phyloP scores from a whole-genome alignment of 1,139 yeast species.

The Komagataea norvegica region DNA sequence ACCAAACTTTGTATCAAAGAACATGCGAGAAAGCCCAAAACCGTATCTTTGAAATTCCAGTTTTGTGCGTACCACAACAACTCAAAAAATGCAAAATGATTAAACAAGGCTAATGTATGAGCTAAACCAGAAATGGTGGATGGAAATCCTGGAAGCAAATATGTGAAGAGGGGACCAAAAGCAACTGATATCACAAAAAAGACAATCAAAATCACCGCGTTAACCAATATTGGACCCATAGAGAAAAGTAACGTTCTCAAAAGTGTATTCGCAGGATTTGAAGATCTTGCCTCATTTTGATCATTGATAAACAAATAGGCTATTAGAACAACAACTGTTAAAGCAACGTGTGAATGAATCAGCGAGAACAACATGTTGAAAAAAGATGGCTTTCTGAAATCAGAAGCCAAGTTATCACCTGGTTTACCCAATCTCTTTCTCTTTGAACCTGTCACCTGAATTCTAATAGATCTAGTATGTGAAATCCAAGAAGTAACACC shows the following conservation, averaged over 20 bases:
- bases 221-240: constrained; percentile 44
- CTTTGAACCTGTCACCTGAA: constrained; percentile 68
- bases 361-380: constrained; percentile 57
- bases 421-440: constrained; percentile 57
- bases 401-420: constrained; percentile 65
- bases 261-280: constrained; percentile 46
- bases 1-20: constrained; percentile 41
- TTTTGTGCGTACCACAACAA: constrained; percentile 48
- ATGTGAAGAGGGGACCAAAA: constrained; percentile 43
- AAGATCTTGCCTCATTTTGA: constrained; percentile 57
- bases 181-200: constrained; percentile 40
- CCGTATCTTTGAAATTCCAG: constrained; percentile 45
- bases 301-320: constrained; percentile 67
- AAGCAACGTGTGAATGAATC: constrained; percentile 50
- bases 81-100: constrained; percentile 44
- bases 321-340: constrained; percentile 54
- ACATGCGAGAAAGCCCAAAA: constrained; percentile 44
- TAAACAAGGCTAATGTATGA: constrained; percentile 40
- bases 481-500: constrained; percentile 59
- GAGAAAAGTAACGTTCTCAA: constrained; percentile 44
- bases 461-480: constrained; percentile 61
- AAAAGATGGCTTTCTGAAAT: constrained; percentile 66
- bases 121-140: constrained; percentile 41
- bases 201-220: constrained; percentile 36
- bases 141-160: constrained; percentile 38